Conservation (phyloP, 352 stramenopile genomes). For the Phytophthora constricta region DNA sequence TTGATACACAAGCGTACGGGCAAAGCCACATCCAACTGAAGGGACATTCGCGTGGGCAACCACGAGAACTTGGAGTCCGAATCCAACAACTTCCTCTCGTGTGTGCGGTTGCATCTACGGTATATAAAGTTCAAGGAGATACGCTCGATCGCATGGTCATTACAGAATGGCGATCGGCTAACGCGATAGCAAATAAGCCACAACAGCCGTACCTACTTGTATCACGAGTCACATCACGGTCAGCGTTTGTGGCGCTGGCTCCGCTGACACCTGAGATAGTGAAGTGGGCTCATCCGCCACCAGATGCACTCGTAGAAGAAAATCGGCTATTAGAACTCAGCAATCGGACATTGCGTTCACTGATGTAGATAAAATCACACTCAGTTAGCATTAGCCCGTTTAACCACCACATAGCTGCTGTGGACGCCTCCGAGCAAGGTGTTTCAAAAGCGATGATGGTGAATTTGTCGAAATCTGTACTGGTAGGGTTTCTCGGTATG, state of each 20-base stretch:
- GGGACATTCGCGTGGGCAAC: not conserved
- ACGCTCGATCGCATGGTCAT: slow-evolving; percentile 17
- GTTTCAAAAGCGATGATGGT: too few species aligned
- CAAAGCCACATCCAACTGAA: slow-evolving; percentile 2
- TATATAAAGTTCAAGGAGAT: slow-evolving; percentile 26
- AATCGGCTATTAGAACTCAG: not conserved
- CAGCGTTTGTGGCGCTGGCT: not conserved
- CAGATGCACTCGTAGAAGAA: slow-evolving; percentile 9
- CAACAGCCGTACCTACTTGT: slow-evolving; percentile 20
- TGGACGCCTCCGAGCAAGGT: too few species aligned
- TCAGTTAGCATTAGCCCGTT: too few species aligned
- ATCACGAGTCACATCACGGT: slow-evolving; percentile 5
- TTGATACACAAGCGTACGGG: not conserved
- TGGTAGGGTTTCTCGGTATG: too few species aligned
- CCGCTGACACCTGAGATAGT: slow-evolving; percentile 6
- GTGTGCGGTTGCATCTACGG: slow-evolving; percentile 11
- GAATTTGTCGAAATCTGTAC: too few species aligned
- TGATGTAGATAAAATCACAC: not conserved
- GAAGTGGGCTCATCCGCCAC: not conserved
- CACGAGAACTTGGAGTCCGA: not conserved
- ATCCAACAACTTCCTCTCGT: slow-evolving; percentile 23
- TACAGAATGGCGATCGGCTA: slow-evolving; percentile 3
- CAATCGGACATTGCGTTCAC: not conserved
- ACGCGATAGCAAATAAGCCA: slow-evolving; percentile 7
- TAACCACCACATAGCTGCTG: too few species aligned